Evolutionary conservation across 78 protist genomes (phyloP).

Genomic region (Dictyostelium intermedium): DNA sequence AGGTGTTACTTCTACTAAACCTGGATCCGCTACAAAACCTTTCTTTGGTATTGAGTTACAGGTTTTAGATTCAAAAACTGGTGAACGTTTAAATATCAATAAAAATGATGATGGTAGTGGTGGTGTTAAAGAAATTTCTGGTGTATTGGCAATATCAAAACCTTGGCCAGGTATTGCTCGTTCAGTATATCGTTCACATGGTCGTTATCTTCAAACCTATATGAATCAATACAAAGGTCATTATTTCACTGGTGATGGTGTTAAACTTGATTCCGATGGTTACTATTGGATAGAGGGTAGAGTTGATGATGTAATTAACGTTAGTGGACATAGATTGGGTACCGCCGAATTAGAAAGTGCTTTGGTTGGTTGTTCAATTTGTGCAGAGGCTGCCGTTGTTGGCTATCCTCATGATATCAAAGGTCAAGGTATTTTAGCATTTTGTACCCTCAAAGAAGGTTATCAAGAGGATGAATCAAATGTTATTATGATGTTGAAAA

Average conservation of each 20-base stretch:
- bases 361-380: slow-evolving; percentile 59
- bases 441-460: slow-evolving; percentile 80
- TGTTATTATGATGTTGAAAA: slow-evolving; percentile 57
- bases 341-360: slow-evolving; percentile 96
- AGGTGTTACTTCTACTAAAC: slow-evolving; percentile 93
- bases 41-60: slow-evolving; percentile 95
- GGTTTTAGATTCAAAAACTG: slow-evolving; percentile 86
- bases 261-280: slow-evolving; percentile 90
- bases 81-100: not conserved
- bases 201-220: slow-evolving; percentile 84
- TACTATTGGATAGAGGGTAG: slow-evolving; percentile 95
- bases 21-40: slow-evolving; percentile 96
- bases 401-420: slow-evolving; percentile 94
- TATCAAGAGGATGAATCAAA: slow-evolving; percentile 46
- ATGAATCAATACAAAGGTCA: slow-evolving; percentile 87
- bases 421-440: slow-evolving; percentile 92
- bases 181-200: slow-evolving; percentile 89
- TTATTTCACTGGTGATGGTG: slow-evolving; percentile 96
- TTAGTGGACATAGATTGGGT: slow-evolving; percentile 97
- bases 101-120: no score
- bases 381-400: slow-evolving; percentile 94
- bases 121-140: slow-evolving; percentile 43
- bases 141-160: slow-evolving; percentile 74
- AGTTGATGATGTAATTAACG: slow-evolving; percentile 94
- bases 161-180: slow-evolving; percentile 96